Conservation (phyloP, 768 basidiomycete genomes). For the Dioszegia aurantiaca region DNA sequence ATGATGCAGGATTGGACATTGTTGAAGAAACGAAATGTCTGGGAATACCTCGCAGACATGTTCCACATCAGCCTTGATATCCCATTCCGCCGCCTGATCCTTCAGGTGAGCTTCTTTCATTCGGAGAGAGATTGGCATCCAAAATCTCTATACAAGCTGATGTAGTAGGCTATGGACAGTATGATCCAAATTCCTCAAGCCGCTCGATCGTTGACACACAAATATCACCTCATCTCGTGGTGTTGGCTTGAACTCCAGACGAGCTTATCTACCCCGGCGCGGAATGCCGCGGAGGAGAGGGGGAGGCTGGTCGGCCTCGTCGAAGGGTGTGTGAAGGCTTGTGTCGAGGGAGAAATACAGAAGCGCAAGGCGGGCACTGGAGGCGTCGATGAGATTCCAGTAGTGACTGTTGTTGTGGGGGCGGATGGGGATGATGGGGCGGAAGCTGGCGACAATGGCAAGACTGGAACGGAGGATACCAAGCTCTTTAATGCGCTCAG, state of each 20-base stretch:
- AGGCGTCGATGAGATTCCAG: no score
- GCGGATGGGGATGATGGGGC: background rate
- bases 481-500: background rate
- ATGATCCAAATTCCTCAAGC: conserved; percentile 70
- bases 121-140: background rate
- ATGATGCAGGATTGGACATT: conserved; percentile 72
- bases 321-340: conserved; percentile 49
- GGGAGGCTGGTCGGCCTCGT: conserved; percentile 45
- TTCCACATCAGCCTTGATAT: conserved; percentile 68
- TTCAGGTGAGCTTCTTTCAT: conserved; percentile 60
- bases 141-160: no score
- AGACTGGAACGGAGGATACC: background rate
- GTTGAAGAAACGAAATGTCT: conserved; percentile 75
- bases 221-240: conserved; percentile 74
- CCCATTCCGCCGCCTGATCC: conserved; percentile 59
- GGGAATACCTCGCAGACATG: conserved; percentile 79
- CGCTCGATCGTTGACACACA: conserved; percentile 66
- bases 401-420: no score
- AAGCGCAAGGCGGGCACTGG: no score
- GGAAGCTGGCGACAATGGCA: background rate
- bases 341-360: conserved; percentile 54
- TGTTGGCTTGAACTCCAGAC: conserved; percentile 64
- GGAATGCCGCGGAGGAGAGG: conserved; percentile 24
- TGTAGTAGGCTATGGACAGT: conserved; percentile 67
- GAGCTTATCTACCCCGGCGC: background rate